These are phyloP conservation scores for Tricholoma bakamatsutake DNA, from an alignment of 768 basidiomycete genomes.

Conservation along the genomic window DNA sequence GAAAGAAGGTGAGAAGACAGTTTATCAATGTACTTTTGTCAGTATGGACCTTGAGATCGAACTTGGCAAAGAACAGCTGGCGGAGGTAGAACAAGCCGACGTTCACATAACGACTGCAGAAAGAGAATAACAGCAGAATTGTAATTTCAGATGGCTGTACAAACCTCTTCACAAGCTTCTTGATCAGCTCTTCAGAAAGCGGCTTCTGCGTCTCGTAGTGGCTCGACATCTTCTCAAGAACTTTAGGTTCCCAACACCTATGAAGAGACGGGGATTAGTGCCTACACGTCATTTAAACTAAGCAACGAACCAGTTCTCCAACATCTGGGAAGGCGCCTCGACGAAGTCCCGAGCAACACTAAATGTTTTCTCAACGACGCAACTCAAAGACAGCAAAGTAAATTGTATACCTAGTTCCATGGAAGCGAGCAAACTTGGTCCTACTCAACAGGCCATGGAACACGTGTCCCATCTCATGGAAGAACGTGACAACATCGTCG, in stretches of 20 bases:
- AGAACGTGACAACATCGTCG: constrained; percentile 84
- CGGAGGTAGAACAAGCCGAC: constrained; percentile 77
- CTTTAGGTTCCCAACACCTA: constrained; percentile 79
- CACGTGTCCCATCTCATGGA: constrained; percentile 85
- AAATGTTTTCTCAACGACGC: not conserved
- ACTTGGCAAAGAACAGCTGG: constrained; percentile 81
- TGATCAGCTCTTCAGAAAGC: constrained; percentile 65
- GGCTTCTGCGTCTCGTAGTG: constrained; percentile 75
- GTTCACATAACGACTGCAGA: constrained; percentile 64
- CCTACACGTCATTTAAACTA: not conserved
- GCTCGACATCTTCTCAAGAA: constrained; percentile 71
- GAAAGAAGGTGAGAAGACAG: not conserved
- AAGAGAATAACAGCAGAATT: not conserved
- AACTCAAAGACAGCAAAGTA: not conserved
- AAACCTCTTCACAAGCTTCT: constrained; percentile 75
- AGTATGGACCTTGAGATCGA: constrained; percentile 71
- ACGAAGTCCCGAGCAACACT: constrained; percentile 78
- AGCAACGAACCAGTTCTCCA: constrained; percentile 71
- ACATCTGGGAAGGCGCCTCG: constrained; percentile 88
- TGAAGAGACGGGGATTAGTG: not conserved
- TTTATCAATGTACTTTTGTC: constrained; percentile 43
- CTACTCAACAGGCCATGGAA: constrained; percentile 66
- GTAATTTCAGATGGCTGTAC: constrained; percentile 1
- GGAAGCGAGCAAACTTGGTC: constrained; percentile 72
- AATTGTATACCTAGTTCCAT: constrained; percentile 61